Base-by-base conservation (phyloP, 805 yeast species). In the Ogataea trehalophila region DNA sequence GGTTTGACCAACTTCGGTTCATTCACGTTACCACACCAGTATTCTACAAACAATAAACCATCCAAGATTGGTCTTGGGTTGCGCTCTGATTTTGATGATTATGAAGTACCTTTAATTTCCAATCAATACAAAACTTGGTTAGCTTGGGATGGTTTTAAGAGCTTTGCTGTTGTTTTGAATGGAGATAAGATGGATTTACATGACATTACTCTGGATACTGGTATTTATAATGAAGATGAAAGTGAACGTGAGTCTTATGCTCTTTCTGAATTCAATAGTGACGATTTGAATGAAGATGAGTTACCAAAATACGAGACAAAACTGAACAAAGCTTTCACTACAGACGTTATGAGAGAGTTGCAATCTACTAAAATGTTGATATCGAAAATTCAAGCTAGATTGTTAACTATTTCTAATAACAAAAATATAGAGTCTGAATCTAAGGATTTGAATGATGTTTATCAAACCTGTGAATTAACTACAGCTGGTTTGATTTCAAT, bases 81-180 rank as follows among this genome's bases (percentile, higher is more conserved):
- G 17, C 9, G 7, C 15, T 16, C 26, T 18, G 29, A 34, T 4
- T 35, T 11, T 16, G 37, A 29, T 7, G 39, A 44, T 31, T 42
- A 42, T 39, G 39, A 38, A 13, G 46, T 52, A 6, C 41, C 49
- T 2, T 42, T 47, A 34, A 22, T 53, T 8, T 45, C 45, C 11
- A 44, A 55, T 33, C 55, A 56, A 20, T 50, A 53, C 36, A 57
- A 54, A 39, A 33, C 62, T 5, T 58, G 61, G 50, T 45, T 56
- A 17, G 50, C 56, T 6, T 64, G 66, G 67, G 59, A 59, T 45
- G 39, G 51, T 9, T 36, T 47, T n/a, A 50, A 47, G 8, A 46
- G 48, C 3, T 59, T 48, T 49, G 58, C 57, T 2, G 40, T 56
- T 39, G 49, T 49, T 15, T 6, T 48, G 11, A 48, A 42, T 37